These are phyloP conservation scores for Guadua angustifolia DNA, from an alignment of 176 grass and related monocot species.

Conservation along the genomic window DNA sequence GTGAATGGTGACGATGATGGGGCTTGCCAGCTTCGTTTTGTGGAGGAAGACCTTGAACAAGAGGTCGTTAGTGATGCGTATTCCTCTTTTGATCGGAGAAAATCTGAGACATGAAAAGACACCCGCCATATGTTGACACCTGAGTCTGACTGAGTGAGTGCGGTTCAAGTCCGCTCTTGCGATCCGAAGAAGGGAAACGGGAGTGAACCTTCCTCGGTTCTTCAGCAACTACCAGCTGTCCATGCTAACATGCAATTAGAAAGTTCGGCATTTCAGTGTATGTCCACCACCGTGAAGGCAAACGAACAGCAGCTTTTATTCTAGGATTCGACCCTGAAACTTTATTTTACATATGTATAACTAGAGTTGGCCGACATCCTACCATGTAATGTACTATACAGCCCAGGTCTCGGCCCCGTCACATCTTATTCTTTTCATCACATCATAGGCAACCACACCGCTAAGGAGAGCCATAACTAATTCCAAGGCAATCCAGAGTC, in stretches of 20 bases:
- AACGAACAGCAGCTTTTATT: conserved; percentile 23
- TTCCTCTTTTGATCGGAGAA: neutral
- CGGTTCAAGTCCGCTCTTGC: neutral
- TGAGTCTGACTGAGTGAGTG: neutral
- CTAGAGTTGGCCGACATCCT: neutral
- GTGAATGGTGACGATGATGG: neutral
- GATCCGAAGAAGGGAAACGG: conserved; percentile 13
- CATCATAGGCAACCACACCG: neutral
- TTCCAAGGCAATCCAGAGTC: conserved; percentile 11
- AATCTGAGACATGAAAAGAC: conserved; percentile 9
- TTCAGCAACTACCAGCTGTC: neutral
- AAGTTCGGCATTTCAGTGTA: neutral
- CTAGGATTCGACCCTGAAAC: neutral
- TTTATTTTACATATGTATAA: neutral
- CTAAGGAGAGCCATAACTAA: conserved; percentile 13
- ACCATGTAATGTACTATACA: neutral
- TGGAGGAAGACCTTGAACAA: conserved; percentile 51
- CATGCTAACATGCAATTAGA: neutral
- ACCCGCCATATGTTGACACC: neutral
- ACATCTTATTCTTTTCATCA: conserved; percentile 28
- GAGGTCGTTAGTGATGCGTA: conserved; percentile 14
- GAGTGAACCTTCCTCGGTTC: conserved; percentile 30
- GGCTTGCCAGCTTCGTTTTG: neutral
- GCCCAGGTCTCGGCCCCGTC: neutral
- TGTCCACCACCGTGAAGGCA: neutral